A percentile compares a stretch with the other conserved stretches of the same genome.
Evolutionary conservation across 1,284 basidiomycete genomes (phyloP).

Genomic region (Sutorius eximius): DNA sequence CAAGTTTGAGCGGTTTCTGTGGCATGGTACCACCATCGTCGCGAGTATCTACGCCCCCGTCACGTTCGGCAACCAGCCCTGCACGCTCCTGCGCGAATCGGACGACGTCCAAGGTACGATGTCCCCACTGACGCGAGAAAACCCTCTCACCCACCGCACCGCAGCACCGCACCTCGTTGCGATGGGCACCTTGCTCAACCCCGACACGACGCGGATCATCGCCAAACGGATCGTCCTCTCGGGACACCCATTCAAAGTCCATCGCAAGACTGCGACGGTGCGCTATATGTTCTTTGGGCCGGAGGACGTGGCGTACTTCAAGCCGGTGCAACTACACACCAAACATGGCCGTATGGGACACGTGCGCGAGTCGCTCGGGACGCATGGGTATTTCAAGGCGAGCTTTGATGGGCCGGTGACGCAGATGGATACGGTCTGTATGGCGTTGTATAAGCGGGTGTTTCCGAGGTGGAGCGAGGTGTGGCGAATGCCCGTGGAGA

Average conservation of each 20-base stretch:
- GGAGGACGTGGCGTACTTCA: constrained; percentile 92
- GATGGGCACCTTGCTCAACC: constrained; percentile 84
- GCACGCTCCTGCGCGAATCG: constrained; percentile 71
- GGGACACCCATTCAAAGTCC: constrained; percentile 96
- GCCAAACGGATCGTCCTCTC: constrained; percentile 93
- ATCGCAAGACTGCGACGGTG: constrained; percentile 96
- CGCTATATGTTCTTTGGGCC: constrained; percentile 98
- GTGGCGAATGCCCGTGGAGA: constrained; percentile 40
- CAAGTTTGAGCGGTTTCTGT: constrained; percentile 94
- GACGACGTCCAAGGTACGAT: constrained; percentile 55
- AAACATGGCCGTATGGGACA: constrained; percentile 94
- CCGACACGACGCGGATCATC: constrained; percentile 90
- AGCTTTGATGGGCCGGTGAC: constrained; percentile 94
- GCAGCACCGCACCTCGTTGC: constrained; percentile 85
- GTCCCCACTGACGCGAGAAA: too few relatives aligned
- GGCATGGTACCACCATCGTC: constrained; percentile 78
- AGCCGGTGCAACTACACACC: constrained; percentile 90
- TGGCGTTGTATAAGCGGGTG: constrained; percentile 89
- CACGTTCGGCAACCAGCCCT: constrained; percentile 84
- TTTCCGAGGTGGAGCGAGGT: constrained; percentile 80
- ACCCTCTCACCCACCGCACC: too few relatives aligned
- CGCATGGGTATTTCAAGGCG: constrained; percentile 98
- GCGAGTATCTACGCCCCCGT: constrained; percentile 90
- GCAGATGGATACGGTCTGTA: constrained; percentile 95
- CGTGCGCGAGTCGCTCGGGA: constrained; percentile 92